Base-by-base conservation (phyloP, 352 stramenopile genomes). In the Globisporangium nodosum region DNA sequence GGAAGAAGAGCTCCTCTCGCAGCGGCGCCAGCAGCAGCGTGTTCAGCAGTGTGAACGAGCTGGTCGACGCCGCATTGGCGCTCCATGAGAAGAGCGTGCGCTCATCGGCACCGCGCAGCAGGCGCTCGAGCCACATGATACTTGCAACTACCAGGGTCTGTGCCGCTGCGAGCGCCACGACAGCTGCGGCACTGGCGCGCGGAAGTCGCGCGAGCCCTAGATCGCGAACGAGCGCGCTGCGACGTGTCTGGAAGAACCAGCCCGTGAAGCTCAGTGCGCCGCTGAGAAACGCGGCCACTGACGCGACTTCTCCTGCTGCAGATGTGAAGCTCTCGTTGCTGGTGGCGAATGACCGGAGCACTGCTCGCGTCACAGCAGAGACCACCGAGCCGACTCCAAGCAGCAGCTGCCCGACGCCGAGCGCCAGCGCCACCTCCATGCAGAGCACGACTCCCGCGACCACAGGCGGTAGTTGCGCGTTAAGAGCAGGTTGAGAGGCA, bases 1-100 rank as follows among this genome's bases (percentile, higher is more conserved):
- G 76, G 64, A 88, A 90, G 49, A 86, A 83, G 3, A 90, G 61
- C 53, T 90, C 81, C 61, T 90, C 78, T 48, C 71, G 69, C 24
- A 76, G 15, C 7, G 81, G 78, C 45, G 63, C 68, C 6, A 87
- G 55, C 5, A 87, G 12, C 7, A 90, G 49, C 6, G 58, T 54
- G 33, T 65, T 62, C 20, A 78, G 20, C 13, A 74, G 52, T 31
- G 49, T 20, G 2, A 13, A 16, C 54, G 54, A 24, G 63, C 58
- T 11, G 58, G 12, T 1, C 12, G 55, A n/a, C 48, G 63, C 43
- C 21, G 68, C 59, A 49, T 66, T 64, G 24, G 8, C 24, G 18
- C 24, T 9, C 45, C 20, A 49, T 20, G 45, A 31, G 13, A 49
- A 49, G n/a, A 24, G 21, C 20, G 45, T 20, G 5, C 11, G n/a